Conservation (phyloP, 768 basidiomycete species). For the Leccinum longicurvipes region DNA sequence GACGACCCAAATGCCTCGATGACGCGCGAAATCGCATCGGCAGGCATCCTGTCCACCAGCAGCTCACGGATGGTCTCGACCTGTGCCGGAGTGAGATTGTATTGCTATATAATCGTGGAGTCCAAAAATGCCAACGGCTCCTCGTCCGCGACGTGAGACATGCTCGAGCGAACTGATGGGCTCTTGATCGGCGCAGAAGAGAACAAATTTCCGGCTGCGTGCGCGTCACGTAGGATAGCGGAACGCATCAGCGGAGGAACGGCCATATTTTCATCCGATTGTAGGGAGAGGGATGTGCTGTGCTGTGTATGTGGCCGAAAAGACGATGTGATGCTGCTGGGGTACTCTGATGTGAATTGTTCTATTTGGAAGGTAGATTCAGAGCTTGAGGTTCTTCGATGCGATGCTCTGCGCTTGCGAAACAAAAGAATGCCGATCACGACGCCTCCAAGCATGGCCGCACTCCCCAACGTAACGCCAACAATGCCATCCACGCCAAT, state of each 20-base stretch:
- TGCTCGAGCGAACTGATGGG: no score
- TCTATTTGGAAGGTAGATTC: not conserved
- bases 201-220: not conserved
- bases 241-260: constrained; percentile 6
- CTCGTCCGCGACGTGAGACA: not conserved
- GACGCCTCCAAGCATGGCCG: not conserved
- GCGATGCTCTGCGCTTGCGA: constrained; percentile 4
- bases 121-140: not conserved
- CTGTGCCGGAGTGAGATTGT: no score
- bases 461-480: constrained; percentile 14
- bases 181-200: not conserved
- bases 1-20: no score
- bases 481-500: constrained; percentile 8
- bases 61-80: no score
- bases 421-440: constrained; percentile 6
- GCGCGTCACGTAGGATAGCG: constrained; percentile 13
- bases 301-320: not conserved
- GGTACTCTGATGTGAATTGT: no score
- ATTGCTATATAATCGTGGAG: no score
- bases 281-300: not conserved
- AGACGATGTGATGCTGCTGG: no score
- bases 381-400: not conserved
- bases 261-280: not conserved
- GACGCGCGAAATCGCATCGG: no score
- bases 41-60: no score